phyloP scores from a whole-genome alignment of 208 protist genomes.

The Crithidia sp. region DNA sequence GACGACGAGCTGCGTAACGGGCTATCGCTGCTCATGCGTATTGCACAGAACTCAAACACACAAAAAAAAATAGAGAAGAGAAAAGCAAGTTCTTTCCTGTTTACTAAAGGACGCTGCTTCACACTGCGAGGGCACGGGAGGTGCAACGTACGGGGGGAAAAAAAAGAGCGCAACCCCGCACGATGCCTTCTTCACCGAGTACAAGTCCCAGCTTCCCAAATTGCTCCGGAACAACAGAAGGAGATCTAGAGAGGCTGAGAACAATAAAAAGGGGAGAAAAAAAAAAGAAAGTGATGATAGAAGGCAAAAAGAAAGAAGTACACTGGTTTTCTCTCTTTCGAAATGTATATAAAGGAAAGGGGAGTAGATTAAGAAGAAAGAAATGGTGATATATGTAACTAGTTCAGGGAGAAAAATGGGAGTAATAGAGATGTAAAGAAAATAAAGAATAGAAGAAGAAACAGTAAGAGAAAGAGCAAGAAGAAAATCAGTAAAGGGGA shows the following conservation, averaged over 20 bases:
- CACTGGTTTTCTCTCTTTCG: not conserved
- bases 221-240: not conserved
- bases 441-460: not conserved
- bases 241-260: not conserved
- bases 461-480: not conserved
- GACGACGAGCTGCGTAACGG: conserved; percentile 1
- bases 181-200: too few species aligned
- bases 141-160: too few species aligned
- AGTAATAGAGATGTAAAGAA: not conserved
- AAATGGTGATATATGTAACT: not conserved
- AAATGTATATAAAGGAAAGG: not conserved
- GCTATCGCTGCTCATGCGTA: conserved; percentile 5
- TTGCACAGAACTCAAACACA: not conserved
- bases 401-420: not conserved
- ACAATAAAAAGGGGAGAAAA: conserved; percentile 4
- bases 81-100: not conserved
- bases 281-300: not conserved
- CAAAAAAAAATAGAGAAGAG: not conserved
- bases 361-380: not conserved
- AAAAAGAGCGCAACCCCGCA: too few species aligned
- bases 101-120: too few species aligned
- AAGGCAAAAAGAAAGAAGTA: conserved; percentile 9
- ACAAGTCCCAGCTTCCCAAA: too few species aligned
- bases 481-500: not conserved
- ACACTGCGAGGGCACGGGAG: too few species aligned